Percentiles rank a stretch among this genome's conserved stretches.
Conservation (phyloP, 768 basidiomycete species). For the Rhizopogon salebrosus region DNA sequence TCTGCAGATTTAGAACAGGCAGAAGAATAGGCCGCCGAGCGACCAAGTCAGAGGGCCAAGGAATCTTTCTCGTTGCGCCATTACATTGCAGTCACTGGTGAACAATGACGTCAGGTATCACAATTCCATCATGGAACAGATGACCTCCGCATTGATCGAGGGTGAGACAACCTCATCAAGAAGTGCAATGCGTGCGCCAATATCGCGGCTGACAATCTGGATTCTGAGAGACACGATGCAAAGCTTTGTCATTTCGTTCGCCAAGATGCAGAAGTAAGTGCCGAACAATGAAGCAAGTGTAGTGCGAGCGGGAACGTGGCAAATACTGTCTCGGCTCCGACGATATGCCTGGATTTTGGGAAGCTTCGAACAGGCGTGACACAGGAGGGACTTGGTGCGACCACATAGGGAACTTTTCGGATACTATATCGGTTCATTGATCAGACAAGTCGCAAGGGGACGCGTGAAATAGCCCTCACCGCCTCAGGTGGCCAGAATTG, state of each 20-base stretch:
- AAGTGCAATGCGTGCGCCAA: neutral
- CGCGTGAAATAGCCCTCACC: neutral
- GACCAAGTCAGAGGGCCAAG: neutral
- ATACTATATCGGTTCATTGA: neutral
- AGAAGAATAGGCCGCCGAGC: neutral
- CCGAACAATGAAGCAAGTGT: neutral
- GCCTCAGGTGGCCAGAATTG: neutral
- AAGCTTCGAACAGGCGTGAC: neutral
- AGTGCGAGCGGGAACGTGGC: neutral
- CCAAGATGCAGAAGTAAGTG: neutral
- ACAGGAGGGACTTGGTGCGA: neutral
- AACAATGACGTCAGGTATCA: neutral
- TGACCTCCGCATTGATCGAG: neutral
- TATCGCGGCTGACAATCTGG: neutral
- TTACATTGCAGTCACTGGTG: neutral
- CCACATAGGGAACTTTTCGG: neutral
- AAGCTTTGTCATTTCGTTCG: neutral
- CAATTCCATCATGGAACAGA: neutral
- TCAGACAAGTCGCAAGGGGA: neutral
- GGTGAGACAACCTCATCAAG: neutral
- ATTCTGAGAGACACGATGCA: neutral
- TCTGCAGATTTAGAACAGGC: neutral
- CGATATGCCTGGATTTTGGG: neutral
- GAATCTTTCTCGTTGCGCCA: neutral
- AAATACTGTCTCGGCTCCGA: conserved; percentile 8